phyloP scores from a whole-genome alignment of 176 grass and related monocot genomes.

The Paspalum vaginatum region DNA sequence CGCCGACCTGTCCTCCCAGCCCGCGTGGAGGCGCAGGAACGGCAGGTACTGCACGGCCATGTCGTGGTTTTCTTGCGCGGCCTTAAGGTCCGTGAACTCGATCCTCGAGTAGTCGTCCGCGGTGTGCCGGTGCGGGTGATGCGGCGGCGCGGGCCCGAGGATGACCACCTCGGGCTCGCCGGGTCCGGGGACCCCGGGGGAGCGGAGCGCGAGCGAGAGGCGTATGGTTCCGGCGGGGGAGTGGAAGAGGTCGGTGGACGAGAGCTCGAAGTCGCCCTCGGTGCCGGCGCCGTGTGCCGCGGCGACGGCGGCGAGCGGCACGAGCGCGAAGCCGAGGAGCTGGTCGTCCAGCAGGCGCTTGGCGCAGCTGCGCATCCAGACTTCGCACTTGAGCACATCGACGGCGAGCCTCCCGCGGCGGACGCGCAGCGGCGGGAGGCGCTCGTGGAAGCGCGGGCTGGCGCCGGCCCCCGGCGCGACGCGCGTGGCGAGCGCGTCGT shows the following conservation, averaged over 20 bases:
- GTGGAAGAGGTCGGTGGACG: slow-evolving; percentile 86
- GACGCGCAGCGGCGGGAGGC: slow-evolving; percentile 50
- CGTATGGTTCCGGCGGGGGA: slow-evolving; percentile 66
- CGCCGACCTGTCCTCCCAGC: slow-evolving; percentile 14
- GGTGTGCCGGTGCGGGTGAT: background rate
- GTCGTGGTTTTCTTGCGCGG: slow-evolving; percentile 63
- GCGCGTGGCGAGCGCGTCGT: slow-evolving; percentile 56
- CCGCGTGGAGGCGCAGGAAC: slow-evolving; percentile 45
- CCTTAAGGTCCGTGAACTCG: slow-evolving; percentile 71
- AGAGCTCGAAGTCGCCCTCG: slow-evolving; percentile 65
- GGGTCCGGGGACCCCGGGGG: background rate
- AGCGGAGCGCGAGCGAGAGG: slow-evolving; percentile 63
- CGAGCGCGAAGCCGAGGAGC: slow-evolving; percentile 91
- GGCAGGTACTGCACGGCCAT: slow-evolving; percentile 85
- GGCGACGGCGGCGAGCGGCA: slow-evolving; percentile 60
- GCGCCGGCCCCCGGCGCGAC: slow-evolving; percentile 58
- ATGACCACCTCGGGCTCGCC: slow-evolving; percentile 71
- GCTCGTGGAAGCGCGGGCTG: slow-evolving; percentile 64
- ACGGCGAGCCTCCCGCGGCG: slow-evolving; percentile 9
- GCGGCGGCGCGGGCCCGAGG: slow-evolving; percentile 37
- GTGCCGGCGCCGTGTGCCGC: slow-evolving; percentile 26
- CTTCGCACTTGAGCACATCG: slow-evolving; percentile 87
- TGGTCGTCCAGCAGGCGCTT: slow-evolving; percentile 71
- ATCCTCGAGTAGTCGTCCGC: slow-evolving; percentile 58
- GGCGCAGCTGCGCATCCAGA: slow-evolving; percentile 85